These are phyloP conservation scores for Arthroderma sp. DNA, from an alignment of 2,329 filamentous ascomycete genomes.

Conservation along the genomic window DNA sequence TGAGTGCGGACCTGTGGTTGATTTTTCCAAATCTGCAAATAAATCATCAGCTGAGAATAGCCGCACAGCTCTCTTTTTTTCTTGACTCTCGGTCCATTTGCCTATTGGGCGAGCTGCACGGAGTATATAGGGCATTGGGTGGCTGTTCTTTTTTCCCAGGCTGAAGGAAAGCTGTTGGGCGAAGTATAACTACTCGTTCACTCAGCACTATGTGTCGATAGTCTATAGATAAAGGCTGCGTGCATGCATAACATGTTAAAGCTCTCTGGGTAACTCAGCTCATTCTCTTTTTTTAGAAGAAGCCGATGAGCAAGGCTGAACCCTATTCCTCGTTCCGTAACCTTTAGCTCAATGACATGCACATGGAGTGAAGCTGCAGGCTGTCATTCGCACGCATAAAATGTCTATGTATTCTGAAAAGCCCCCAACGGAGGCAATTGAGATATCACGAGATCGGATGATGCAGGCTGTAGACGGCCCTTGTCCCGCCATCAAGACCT, in stretches of 20 bases:
- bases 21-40: too few species aligned
- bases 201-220: neutral
- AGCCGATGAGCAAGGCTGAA: neutral
- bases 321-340: slow-evolving; percentile 4
- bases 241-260: too few species aligned
- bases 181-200: neutral
- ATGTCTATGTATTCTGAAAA: neutral
- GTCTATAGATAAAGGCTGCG: neutral
- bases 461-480: too few species aligned
- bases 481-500: too few species aligned
- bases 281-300: neutral
- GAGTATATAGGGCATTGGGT: too few species aligned
- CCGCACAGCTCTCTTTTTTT: neutral
- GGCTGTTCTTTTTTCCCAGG: neutral
- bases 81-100: neutral
- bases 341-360: neutral
- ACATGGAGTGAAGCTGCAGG: neutral
- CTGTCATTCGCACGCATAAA: neutral
- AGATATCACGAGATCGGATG: too few species aligned
- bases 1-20: too few species aligned
- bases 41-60: neutral
- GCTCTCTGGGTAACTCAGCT: too few species aligned
- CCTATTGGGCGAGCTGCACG: neutral
- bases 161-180: neutral
- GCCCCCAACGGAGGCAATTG: too few species aligned